phyloP scores from a whole-genome alignment of 1,139 yeast species.

The Yamadazyma dushanensis region DNA sequence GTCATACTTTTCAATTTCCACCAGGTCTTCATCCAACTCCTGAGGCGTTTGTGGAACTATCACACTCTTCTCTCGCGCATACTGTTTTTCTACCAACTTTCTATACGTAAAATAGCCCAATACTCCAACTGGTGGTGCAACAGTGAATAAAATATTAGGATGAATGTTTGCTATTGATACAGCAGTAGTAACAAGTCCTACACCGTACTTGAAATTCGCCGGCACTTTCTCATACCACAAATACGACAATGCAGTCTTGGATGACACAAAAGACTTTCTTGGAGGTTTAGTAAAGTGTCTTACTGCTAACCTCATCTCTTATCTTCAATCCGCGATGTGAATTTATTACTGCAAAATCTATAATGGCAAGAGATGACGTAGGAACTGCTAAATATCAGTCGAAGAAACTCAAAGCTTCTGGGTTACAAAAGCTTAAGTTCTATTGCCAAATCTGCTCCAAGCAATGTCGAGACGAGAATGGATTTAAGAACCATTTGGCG shows the following conservation, averaged over 20 bases:
- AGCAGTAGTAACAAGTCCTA: slow-evolving; percentile 27
- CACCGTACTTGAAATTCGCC: slow-evolving; percentile 28
- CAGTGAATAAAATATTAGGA: slow-evolving; percentile 34
- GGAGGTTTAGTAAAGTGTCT: slow-evolving; percentile 24
- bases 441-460: slow-evolving; percentile 92
- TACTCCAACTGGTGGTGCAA: slow-evolving; percentile 37
- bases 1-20: slow-evolving; percentile 32
- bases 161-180: slow-evolving; percentile 35
- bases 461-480: slow-evolving; percentile 95
- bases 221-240: slow-evolving; percentile 33
- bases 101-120: slow-evolving; percentile 26
- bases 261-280: slow-evolving; percentile 31
- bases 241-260: slow-evolving; percentile 23
- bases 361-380: slow-evolving; percentile 36
- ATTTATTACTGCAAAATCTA: not conserved
- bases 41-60: slow-evolving; percentile 11
- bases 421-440: slow-evolving; percentile 80
- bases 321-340: slow-evolving; percentile 1
- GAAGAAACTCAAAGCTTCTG: slow-evolving; percentile 77
- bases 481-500: slow-evolving; percentile 81
- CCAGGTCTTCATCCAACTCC: slow-evolving; percentile 10
- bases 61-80: slow-evolving; percentile 17
- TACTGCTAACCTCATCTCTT: not conserved
- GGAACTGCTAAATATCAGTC: slow-evolving; percentile 84
- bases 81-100: slow-evolving; percentile 14